phyloP scores from a whole-genome alignment of 1,284 basidiomycete genomes.

The Blastosporella zonata region DNA sequence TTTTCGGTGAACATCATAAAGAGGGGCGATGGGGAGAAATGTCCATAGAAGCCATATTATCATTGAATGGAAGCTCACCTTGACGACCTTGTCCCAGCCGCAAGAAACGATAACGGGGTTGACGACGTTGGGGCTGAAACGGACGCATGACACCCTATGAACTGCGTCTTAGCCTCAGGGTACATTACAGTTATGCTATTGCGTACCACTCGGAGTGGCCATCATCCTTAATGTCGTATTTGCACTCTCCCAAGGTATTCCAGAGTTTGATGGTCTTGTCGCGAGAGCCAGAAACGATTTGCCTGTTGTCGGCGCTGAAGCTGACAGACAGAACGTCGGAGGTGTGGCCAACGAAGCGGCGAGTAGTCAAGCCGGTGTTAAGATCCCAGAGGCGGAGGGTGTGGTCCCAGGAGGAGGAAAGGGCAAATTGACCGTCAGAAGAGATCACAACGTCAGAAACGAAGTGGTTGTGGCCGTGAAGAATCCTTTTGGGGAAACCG shows the following conservation, averaged over 20 bases:
- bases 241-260: conserved; percentile 99
- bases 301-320: conserved; percentile 97
- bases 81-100: conserved; percentile 99
- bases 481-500: conserved; percentile 95
- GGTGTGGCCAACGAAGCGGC: conserved; percentile 97
- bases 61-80: conserved; percentile 61
- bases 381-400: conserved; percentile 99
- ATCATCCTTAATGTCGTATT: conserved; percentile 99
- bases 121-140: conserved; percentile 97
- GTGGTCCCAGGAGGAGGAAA: conserved; percentile 99
- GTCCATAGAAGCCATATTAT: neutral
- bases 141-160: conserved; percentile 94
- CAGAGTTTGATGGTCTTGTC: conserved; percentile 99
- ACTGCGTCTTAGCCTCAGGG: conserved; percentile 2
- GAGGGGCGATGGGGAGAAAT: neutral
- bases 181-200: neutral
- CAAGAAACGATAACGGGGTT: conserved; percentile 99
- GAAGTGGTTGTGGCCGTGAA: conserved; percentile 99
- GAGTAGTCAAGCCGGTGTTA: conserved; percentile 91
- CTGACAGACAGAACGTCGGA: conserved; percentile 97
- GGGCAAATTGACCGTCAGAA: conserved; percentile 98
- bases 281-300: conserved; percentile 98
- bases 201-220: conserved; percentile 92
- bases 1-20: conserved; percentile 28
- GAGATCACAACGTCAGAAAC: conserved; percentile 99